Conservation (phyloP, 164 flowering plant species). For the grape (Vitis vinifera) region DNA sequence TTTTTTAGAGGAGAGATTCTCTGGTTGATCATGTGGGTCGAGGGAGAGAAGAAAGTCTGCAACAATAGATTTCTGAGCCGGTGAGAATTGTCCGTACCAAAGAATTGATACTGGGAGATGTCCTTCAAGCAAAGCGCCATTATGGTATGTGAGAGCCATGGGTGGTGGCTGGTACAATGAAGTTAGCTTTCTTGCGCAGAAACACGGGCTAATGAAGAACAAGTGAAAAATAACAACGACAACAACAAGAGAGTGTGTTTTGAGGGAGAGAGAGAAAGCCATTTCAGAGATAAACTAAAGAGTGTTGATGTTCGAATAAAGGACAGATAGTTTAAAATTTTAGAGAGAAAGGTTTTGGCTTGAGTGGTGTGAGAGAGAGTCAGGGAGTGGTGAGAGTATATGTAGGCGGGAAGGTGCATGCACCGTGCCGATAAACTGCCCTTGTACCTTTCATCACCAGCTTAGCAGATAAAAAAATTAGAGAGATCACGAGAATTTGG, state of each 20-base stretch:
- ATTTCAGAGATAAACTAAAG: slow-evolving; percentile 1
- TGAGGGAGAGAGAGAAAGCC: slow-evolving; percentile 10
- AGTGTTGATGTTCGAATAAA: too few relatives aligned
- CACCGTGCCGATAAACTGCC: slow-evolving; percentile 9
- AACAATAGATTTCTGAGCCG: slow-evolving; percentile 44
- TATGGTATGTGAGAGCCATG: slow-evolving; percentile 37
- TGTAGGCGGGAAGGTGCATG: slow-evolving; percentile 24
- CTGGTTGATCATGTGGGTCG: slow-evolving; percentile 4
- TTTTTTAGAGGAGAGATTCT: not conserved
- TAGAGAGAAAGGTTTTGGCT: not conserved
- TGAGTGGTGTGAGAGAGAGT: not conserved
- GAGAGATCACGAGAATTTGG: slow-evolving; percentile 24
- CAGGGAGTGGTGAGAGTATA: slow-evolving; percentile 4
- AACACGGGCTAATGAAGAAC: slow-evolving; percentile 8
- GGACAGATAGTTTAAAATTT: not conserved
- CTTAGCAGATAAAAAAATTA: not conserved
- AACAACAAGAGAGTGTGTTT: slow-evolving; percentile 6
- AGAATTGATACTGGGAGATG: slow-evolving; percentile 32
- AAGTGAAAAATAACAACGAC: slow-evolving; percentile 11
- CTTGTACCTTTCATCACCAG: slow-evolving; percentile 11
- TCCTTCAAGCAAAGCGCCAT: slow-evolving; percentile 46
- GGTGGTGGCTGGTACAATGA: slow-evolving; percentile 35
- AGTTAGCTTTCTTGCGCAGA: slow-evolving; percentile 32
- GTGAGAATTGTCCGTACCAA: slow-evolving; percentile 49
- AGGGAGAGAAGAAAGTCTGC: slow-evolving; percentile 45